Evolutionary conservation across 73 alveolate species (phyloP).

Genomic region (Uronychia binucleata): DNA sequence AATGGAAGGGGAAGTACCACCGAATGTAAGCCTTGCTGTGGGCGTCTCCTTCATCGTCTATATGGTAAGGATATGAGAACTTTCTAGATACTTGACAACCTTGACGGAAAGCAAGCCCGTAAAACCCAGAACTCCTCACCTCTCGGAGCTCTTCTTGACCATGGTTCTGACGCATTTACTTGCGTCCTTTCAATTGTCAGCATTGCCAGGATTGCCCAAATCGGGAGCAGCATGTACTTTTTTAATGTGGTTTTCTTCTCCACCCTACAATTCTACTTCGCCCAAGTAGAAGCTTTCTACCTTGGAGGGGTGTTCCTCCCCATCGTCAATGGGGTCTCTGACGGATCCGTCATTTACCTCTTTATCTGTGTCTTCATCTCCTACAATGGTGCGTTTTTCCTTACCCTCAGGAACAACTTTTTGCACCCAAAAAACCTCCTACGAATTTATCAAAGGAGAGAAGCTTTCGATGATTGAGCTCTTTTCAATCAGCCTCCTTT

Average conservation of each 20-base stretch:
- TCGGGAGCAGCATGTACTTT: slow-evolving; percentile 5
- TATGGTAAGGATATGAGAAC: slow-evolving; percentile 10
- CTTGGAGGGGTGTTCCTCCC: slow-evolving; percentile 45
- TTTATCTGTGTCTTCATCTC: not conserved
- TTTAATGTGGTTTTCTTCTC: not conserved
- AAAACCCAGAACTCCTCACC: slow-evolving; percentile 82
- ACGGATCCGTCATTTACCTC: slow-evolving; percentile 28
- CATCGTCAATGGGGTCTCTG: slow-evolving; percentile 60
- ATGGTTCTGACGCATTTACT: slow-evolving; percentile 72
- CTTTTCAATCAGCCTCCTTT: not conserved
- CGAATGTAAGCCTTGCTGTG: slow-evolving; percentile 31
- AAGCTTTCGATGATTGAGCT: not conserved
- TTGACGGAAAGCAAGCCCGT: slow-evolving; percentile 90
- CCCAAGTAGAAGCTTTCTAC: slow-evolving; percentile 43
- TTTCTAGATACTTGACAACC: slow-evolving; percentile 75
- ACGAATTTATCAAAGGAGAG: not conserved
- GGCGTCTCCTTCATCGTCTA: slow-evolving; percentile 44
- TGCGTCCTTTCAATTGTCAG: slow-evolving; percentile 10
- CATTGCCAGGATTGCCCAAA: slow-evolving; percentile 11
- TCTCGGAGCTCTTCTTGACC: slow-evolving; percentile 84
- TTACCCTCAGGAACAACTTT: not conserved
- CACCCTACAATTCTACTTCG: slow-evolving; percentile 55
- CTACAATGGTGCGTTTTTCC: not conserved
- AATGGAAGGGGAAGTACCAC: slow-evolving; percentile 37
- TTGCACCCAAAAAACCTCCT: not conserved